Base-by-base conservation (phyloP, 495 filamentous ascomycete species). In the Penicillium canescens region DNA sequence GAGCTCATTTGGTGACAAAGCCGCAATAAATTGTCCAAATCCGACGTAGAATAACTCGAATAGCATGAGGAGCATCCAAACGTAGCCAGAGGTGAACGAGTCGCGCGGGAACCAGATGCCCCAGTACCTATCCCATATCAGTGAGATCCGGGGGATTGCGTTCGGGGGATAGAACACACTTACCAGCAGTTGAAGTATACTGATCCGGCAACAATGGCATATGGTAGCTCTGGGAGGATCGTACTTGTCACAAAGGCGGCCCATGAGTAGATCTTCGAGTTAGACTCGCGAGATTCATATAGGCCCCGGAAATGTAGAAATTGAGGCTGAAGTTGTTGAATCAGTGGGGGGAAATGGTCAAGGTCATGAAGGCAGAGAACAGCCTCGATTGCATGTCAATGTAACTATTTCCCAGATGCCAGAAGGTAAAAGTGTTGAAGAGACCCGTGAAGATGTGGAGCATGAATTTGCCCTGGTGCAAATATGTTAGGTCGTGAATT, bases 1-100 rank as follows among this genome's bases (percentile, higher is more conserved):
- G 4, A 90, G 76, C 35, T 88, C 83, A 63, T 90, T 90, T 0
- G 89, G 87, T 10, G 82, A 74, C 55, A 91, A 78, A 0, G 89
- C 76, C 0, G 90, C 90, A 42, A 94, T 90, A 55, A 85, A 83
- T 67, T 91, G 87, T 1, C 87, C 87, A 54, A 92, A 85, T 21
- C 83, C 77, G 45, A 90, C 74, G 57, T 90, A 91, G 69, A 81
- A 92, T 28, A 89, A 56, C 63, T 92, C 86, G 65, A 86, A 91
- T 7, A 88, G 65, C 66, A 88, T 80, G 6, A 89, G 66, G 43
- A 80, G 66, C 66, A 87, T 73, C 76, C 79, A 86, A 10, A 76
- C 67, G 39, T 75, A 83, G 6, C 80, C 86, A 3, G 77, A 75
- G 6, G 65, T 75, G 58, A 86, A 86, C 2, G 74, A 75, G 46